Evolutionary conservation across 768 basidiomycete species (phyloP).

Genomic region (Suillus subluteus): DNA sequence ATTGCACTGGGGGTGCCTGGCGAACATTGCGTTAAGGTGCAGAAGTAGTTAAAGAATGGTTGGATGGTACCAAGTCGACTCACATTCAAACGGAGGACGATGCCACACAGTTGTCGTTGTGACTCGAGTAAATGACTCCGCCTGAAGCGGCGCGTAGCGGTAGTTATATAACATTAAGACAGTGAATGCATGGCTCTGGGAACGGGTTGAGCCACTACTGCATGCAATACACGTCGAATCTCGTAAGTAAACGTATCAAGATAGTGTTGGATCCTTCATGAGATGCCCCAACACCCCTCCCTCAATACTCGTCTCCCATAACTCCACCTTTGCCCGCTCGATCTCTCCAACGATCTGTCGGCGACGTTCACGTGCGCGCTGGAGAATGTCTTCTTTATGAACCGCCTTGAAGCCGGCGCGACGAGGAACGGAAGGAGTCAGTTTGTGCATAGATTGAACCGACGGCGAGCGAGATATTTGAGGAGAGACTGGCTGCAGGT

Average conservation of each 20-base stretch:
- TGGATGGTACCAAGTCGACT: no score
- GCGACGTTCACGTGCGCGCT: slow-evolving; percentile 56
- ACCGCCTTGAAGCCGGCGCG: slow-evolving; percentile 7
- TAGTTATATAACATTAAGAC: neutral
- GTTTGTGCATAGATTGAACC: slow-evolving; percentile 12
- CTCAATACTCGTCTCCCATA: slow-evolving; percentile 78
- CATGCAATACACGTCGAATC: neutral
- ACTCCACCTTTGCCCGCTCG: slow-evolving; percentile 60
- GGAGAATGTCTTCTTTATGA: slow-evolving; percentile 49
- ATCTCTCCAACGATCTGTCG: slow-evolving; percentile 56
- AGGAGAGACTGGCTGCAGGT: slow-evolving; percentile 12
- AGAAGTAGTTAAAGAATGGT: no score
- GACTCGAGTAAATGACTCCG: no score
- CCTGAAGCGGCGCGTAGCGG: no score
- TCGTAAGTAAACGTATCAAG: neutral
- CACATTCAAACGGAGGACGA: neutral
- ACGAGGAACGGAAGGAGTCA: neutral
- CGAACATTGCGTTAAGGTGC: no score
- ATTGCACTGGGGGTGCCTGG: no score
- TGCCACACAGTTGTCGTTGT: no score
- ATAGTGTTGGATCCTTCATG: slow-evolving; percentile 32
- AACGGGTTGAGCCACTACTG: neutral
- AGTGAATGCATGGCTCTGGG: neutral
- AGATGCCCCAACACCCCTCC: slow-evolving; percentile 62
- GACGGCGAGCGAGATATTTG: slow-evolving; percentile 16